A percentile compares a stretch with the other conserved stretches of the same genome.
phyloP scores from a whole-genome alignment of 1,139 yeast species.

The Zhuliangozyma parablackwelliae region DNA sequence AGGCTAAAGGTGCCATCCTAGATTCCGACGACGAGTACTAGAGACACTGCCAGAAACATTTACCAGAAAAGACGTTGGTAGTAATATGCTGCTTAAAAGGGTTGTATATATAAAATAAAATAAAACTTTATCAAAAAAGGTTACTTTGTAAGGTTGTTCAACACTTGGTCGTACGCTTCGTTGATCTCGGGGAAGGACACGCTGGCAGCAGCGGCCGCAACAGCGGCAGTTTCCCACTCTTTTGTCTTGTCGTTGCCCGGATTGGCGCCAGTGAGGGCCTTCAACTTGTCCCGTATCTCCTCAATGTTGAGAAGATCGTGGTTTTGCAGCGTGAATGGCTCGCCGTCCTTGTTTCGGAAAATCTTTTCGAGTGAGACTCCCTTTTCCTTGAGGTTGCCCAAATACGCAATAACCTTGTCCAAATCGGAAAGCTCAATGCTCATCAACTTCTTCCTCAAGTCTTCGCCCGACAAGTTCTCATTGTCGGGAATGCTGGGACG shows the following conservation, averaged over 20 bases:
- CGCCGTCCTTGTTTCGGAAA: slow-evolving; percentile 19
- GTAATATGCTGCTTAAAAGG: no score
- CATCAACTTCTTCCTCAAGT: slow-evolving; percentile 46
- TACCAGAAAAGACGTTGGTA: no score
- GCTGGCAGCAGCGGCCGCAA: neutral
- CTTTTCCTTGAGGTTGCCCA: slow-evolving; percentile 44
- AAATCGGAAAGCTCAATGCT: slow-evolving; percentile 47
- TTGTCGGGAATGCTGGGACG: slow-evolving; percentile 11
- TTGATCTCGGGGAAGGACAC: slow-evolving; percentile 17
- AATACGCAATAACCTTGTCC: slow-evolving; percentile 45
- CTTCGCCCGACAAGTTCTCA: slow-evolving; percentile 45
- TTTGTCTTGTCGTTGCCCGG: slow-evolving; percentile 4
- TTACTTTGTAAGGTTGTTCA: slow-evolving; percentile 28
- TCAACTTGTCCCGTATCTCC: slow-evolving; percentile 17
- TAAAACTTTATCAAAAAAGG: no score
- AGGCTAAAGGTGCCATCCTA: slow-evolving; percentile 22
- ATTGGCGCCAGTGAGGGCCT: slow-evolving; percentile 6
- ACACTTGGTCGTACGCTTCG: slow-evolving; percentile 49
- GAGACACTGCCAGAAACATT: no score
- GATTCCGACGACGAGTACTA: slow-evolving; percentile 23
- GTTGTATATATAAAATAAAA: no score
- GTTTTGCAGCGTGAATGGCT: slow-evolving; percentile 3
- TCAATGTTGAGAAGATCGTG: slow-evolving; percentile 13
- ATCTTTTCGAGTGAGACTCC: slow-evolving; percentile 52
- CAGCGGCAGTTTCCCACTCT: no score